Evolutionary conservation across 345 rosid genomes (phyloP).

Genomic region (Eucalyptus regnans): DNA sequence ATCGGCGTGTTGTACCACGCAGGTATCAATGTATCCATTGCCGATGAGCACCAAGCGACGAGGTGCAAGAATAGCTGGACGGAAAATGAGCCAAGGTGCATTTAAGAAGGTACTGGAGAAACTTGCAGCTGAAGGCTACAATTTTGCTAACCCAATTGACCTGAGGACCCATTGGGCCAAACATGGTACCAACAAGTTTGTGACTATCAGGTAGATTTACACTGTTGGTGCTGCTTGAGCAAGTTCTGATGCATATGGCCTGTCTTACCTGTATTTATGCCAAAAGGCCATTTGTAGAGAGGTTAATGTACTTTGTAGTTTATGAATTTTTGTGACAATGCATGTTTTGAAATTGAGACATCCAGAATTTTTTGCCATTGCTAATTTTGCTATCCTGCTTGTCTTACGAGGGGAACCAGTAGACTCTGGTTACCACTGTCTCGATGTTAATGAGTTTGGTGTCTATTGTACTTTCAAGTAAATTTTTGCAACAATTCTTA

Average conservation of each 20-base stretch:
- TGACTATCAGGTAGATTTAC: slow-evolving; percentile 82
- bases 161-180: slow-evolving; percentile 93
- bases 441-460: neutral
- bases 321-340: neutral
- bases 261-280: slow-evolving; percentile 27
- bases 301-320: neutral
- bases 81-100: slow-evolving; percentile 99
- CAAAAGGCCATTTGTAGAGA: slow-evolving; percentile 30
- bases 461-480: neutral
- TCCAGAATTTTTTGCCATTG: neutral
- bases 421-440: neutral
- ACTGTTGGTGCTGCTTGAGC: neutral
- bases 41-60: slow-evolving; percentile 96
- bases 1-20: slow-evolving; percentile 90
- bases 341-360: neutral
- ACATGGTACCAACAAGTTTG: slow-evolving; percentile 98
- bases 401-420: neutral
- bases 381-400: neutral
- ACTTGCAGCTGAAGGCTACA: slow-evolving; percentile 83
- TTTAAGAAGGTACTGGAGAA: slow-evolving; percentile 95
- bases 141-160: slow-evolving; percentile 72
- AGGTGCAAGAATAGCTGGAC: slow-evolving; percentile 93
- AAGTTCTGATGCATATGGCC: slow-evolving; percentile 15
- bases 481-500: neutral
- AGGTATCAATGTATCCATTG: slow-evolving; percentile 82